Percentiles rank a stretch among this genome's conserved stretches.
Conservation (phyloP, 495 filamentous ascomycete genomes). For the Podospora didyma region DNA sequence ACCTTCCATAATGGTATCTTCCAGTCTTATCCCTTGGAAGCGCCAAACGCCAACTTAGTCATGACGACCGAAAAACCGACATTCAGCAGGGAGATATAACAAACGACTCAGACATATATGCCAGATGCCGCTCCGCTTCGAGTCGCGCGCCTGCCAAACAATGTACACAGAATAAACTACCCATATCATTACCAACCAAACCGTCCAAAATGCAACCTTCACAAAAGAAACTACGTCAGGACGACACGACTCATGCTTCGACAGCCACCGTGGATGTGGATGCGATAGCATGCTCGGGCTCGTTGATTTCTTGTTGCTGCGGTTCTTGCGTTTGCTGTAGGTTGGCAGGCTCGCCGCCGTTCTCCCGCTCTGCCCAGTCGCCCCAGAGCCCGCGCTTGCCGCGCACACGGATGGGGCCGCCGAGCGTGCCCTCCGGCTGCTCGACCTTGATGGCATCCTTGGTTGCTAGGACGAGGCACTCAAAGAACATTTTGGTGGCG, state of each 20-base stretch:
- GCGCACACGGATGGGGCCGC: slow-evolving; percentile 71
- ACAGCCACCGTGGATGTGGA: slow-evolving; percentile 25
- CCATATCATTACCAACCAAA: neutral
- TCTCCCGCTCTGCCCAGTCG: slow-evolving; percentile 85
- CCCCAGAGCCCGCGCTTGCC: slow-evolving; percentile 93
- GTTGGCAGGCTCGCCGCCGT: slow-evolving; percentile 51
- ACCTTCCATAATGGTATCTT: slow-evolving; percentile 24
- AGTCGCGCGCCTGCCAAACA: too few species aligned
- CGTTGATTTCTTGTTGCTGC: slow-evolving; percentile 25
- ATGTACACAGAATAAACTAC: neutral
- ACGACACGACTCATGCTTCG: slow-evolving; percentile 12
- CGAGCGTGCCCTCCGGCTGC: slow-evolving; percentile 69
- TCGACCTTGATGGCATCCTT: slow-evolving; percentile 99
- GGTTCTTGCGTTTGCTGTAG: slow-evolving; percentile 22
- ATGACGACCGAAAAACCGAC: slow-evolving; percentile 14
- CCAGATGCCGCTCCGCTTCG: neutral
- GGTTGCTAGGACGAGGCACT: slow-evolving; percentile 89
- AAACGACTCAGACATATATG: neutral
- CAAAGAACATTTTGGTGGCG: slow-evolving; percentile 99
- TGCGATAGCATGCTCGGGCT: slow-evolving; percentile 29
- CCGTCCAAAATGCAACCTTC: neutral
- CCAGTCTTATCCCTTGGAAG: slow-evolving; percentile 17
- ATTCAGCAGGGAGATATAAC: too few species aligned
- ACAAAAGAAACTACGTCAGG: neutral
- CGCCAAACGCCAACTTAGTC: slow-evolving; percentile 29